Evolutionary conservation across 768 basidiomycete genomes (phyloP), one percentile per base, ranked within the genome.

Genomic region (Boletus subparvulus): DNA sequence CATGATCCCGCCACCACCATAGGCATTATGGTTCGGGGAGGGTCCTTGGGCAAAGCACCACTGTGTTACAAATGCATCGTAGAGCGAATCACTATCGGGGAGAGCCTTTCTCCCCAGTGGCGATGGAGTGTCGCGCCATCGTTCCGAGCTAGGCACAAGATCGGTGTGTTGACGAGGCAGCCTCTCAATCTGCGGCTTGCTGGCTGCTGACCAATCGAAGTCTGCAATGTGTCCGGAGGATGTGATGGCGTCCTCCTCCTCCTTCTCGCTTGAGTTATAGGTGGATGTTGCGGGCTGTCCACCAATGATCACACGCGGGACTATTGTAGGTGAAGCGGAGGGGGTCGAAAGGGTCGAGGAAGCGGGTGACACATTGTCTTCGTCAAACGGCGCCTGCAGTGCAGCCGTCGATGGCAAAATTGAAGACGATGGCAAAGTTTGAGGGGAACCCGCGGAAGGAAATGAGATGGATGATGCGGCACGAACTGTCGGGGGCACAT

Each of bases 31-130:
- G 9, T 45, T 57, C 53, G 52, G 75, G 51, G 63, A 75, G 66
- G 68, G 68, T 50, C 45, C 77, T 61, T 80, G 77, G 9, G 84
- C 84, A 69, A 88, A 88, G 68, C 86, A 87, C 86, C 86, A 88
- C 66, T 85, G 81, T 52, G 74, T 63, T 48, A 87, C 80, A 56
- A 87, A 83, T 24, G 84, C 83, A 52, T 86, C 79, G 63, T 87
- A 87, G 16, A 72, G 70, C 30, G 73, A 66, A 42, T 74, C 71
- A 76, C 53, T 62, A 41, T 57, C 47, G 8, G 41, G 17, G 13
- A 55, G 7, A 11, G 28, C 41, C 11, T 44, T 51, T 33, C 21
- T 16, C 9, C 28, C 48, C 6, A 41, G 39, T 14, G 59, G 41
- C 14, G 44, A 26, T 46, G 51, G 28, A 9, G 32, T 11, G 10